Conservation (phyloP, 192 early-diverging fungal species). For the Coemansia javaensis region DNA sequence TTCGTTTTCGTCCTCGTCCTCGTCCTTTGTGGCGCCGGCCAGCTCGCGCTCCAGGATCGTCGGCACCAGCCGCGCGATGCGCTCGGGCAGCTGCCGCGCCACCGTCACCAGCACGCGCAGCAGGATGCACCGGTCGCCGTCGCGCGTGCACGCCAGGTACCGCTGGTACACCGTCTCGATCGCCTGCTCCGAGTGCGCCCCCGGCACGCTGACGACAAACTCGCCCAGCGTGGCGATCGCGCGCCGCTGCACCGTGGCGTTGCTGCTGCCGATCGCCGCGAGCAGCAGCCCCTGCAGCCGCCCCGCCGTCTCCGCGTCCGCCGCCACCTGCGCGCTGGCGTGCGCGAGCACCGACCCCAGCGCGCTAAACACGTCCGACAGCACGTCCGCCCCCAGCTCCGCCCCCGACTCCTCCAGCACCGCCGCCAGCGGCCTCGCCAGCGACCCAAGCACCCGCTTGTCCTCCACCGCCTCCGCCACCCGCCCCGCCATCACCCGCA, state of each 20-base stretch:
- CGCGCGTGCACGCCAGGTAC: slow-evolving; percentile 14
- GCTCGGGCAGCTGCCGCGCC: slow-evolving; percentile 32
- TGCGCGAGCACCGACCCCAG: slow-evolving; percentile 22
- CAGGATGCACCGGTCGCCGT: slow-evolving; percentile 22
- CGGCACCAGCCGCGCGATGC: slow-evolving; percentile 10
- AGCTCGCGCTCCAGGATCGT: slow-evolving; percentile 28
- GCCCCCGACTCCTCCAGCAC: slow-evolving; percentile 21
- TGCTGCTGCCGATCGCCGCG: slow-evolving; percentile 15
- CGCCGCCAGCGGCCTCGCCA: slow-evolving; percentile 20
- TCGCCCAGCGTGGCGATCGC: slow-evolving; percentile 35
- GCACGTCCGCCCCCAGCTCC: slow-evolving; percentile 16
- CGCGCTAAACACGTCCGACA: slow-evolving; percentile 29
- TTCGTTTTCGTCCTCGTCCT: too few species aligned
- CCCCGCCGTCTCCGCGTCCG: slow-evolving; percentile 8
- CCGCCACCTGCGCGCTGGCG: slow-evolving; percentile 23
- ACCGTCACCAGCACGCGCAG: slow-evolving; percentile 43
- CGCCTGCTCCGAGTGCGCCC: slow-evolving; percentile 26
- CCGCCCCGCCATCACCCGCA: slow-evolving; percentile 25
- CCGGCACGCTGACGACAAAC: slow-evolving; percentile 35
- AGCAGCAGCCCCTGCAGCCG: slow-evolving; percentile 26
- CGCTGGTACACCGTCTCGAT: slow-evolving; percentile 33
- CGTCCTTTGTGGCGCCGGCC: too few species aligned
- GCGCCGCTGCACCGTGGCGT: slow-evolving; percentile 24
- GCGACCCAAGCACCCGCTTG: slow-evolving; percentile 15
- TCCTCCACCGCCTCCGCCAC: slow-evolving; percentile 18